These are phyloP conservation scores for Boletales sp. DNA, from an alignment of 768 basidiomycete genomes.

Conservation along the genomic window DNA sequence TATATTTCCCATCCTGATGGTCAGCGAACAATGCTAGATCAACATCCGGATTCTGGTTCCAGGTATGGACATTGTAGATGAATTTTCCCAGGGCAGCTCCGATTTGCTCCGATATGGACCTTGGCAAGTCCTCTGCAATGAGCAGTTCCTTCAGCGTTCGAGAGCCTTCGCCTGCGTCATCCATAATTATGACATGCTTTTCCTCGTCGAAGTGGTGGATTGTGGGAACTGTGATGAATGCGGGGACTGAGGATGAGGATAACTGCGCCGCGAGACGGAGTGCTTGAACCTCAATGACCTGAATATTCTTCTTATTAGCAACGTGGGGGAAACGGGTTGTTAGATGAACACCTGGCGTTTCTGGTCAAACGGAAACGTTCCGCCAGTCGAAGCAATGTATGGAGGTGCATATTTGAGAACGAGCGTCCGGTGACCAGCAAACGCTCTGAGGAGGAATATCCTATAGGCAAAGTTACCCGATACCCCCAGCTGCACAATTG, in stretches of 20 bases:
- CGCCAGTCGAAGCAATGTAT: constrained; percentile 32
- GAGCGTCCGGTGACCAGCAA: constrained; percentile 43
- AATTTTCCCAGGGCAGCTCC: constrained; percentile 55
- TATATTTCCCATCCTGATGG: constrained; percentile 37
- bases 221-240: constrained; percentile 45
- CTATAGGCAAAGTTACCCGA: constrained; percentile 56
- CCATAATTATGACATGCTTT: constrained; percentile 55
- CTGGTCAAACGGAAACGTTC: constrained; percentile 33
- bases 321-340: background rate
- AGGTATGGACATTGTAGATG: constrained; percentile 48
- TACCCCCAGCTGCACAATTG: constrained; percentile 48
- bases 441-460: constrained; percentile 38
- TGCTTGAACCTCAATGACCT: constrained; percentile 45
- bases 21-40: constrained; percentile 38
- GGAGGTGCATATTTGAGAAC: constrained; percentile 58
- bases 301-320: constrained; percentile 29
- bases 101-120: constrained; percentile 37
- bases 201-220: constrained; percentile 49
- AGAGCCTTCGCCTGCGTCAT: constrained; percentile 47
- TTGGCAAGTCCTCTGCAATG: constrained; percentile 31
- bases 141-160: constrained; percentile 40
- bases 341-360: constrained; percentile 48
- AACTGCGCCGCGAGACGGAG: constrained; percentile 39
- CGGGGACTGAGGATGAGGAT: constrained; percentile 26
- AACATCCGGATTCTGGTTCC: constrained; percentile 33